Evolutionary conservation across 352 stramenopile species (phyloP), one percentile per base, ranked within the genome.

Genomic region (Globisporangium orthogonon): DNA sequence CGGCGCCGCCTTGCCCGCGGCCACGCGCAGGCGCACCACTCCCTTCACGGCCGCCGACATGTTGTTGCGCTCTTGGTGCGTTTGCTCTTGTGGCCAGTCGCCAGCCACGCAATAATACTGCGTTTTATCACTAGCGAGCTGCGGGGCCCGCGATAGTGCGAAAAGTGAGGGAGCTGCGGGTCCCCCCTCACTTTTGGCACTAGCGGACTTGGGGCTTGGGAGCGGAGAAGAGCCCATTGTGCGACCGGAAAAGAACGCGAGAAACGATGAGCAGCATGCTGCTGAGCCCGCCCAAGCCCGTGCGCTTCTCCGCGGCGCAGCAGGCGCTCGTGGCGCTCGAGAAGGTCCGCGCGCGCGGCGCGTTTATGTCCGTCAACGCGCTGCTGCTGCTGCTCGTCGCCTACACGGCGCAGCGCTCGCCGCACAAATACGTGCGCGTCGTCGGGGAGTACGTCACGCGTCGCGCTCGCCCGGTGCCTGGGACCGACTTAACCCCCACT

Each of bases 11-110:
- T 95, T 93, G 65, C 84, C 83, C 9, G 87, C 87, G 45, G 78
- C 47, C 57, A 96, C 86, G 60, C 83, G 83, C n/a, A 96, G 82
- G 63, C 87, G 82, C 52, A 94, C 86, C 28, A 91, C 71, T 35
- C 85, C 87, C 56, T 94, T 95, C 39, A 96, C 71, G 39, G 56
- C 50, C 33, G 56, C 56, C 29, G 56, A 62, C 56, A 62, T 62
- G 18, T 9, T n/a, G 29, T 1, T 60, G 7, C n/a, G 46, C 52
- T 30, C 40, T 43, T 23, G 11, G 5, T 52, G n/a, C 33, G 7
- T 37, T 2, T 15, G 23, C 23, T 23, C 23, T 23, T 23, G 23
- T 23, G 23, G 23, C 23, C 23, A 23, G 23, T 23, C 23, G 23
- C 23, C 23, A 23, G 23, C 23, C 23, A 23, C 23, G 23, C 23